phyloP scores from a whole-genome alignment of 306 rosid species.

The Adenanthera pavonina region DNA sequence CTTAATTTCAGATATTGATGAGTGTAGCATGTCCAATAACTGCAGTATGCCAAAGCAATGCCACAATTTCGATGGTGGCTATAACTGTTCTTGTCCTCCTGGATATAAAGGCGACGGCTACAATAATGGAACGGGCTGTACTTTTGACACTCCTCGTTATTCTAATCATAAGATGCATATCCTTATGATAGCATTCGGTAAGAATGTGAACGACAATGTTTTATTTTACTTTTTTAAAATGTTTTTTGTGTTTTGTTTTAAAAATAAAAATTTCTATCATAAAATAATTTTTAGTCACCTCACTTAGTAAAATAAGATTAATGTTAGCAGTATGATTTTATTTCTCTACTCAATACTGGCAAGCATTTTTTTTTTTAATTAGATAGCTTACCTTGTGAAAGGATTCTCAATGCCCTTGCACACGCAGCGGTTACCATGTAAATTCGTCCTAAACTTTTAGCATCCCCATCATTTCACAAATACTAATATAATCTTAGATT shows the following conservation, averaged over 20 bases:
- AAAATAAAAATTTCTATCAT: background rate
- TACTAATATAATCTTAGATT: no score
- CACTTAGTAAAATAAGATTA: no score
- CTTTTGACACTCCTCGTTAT: background rate
- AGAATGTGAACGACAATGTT: background rate
- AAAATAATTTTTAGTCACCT: no score
- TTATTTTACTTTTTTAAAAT: background rate
- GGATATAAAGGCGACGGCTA: background rate
- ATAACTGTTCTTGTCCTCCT: background rate
- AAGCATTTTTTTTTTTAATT: no score
- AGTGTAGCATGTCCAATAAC: background rate
- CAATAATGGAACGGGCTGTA: background rate
- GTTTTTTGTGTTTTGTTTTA: background rate
- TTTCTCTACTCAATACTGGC: no score
- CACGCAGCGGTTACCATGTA: no score
- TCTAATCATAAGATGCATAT: background rate
- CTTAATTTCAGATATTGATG: constrained; percentile 9
- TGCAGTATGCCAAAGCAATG: background rate
- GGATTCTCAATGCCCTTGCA: no score
- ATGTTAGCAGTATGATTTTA: no score
- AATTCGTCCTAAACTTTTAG: no score
- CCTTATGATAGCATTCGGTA: background rate
- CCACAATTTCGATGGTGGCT: background rate
- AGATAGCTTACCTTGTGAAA: no score
- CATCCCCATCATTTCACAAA: no score